These are phyloP conservation scores for Alternaria rosae DNA, from an alignment of 2,329 filamentous ascomycete species.

Conservation along the genomic window DNA sequence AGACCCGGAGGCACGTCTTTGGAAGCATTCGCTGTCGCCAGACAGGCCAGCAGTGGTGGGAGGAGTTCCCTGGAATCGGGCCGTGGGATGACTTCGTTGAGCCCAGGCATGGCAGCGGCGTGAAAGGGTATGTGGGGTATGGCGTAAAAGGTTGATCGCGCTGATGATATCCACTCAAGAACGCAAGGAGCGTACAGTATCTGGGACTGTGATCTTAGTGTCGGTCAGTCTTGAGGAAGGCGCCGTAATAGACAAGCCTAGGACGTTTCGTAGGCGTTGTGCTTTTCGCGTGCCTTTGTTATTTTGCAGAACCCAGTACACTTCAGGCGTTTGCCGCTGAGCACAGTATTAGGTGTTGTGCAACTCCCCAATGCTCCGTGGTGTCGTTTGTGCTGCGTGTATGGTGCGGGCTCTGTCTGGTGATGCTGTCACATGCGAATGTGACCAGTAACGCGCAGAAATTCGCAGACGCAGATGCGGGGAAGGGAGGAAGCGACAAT, in stretches of 20 bases:
- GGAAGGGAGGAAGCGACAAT: conserved; percentile 4
- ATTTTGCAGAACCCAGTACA: not conserved
- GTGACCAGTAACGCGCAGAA: conserved; percentile 24
- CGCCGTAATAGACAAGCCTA: not conserved
- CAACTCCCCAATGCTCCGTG: not conserved
- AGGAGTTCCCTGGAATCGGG: conserved; percentile 65
- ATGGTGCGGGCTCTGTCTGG: conserved; percentile 14
- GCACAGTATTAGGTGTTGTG: not conserved
- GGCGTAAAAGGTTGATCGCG: not conserved
- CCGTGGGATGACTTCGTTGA: conserved; percentile 58
- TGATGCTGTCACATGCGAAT: conserved; percentile 43
- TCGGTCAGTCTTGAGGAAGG: not conserved
- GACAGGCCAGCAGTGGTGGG: conserved; percentile 68
- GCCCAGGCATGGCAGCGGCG: conserved; percentile 53
- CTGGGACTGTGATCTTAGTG: not conserved
- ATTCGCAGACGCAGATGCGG: conserved; percentile 13
- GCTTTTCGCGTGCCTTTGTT: conserved; percentile 5
- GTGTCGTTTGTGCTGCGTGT: conserved; percentile 1
- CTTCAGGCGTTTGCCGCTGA: not conserved
- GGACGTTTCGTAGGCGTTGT: not conserved
- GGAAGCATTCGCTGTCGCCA: conserved; percentile 67
- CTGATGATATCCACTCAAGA: not conserved
- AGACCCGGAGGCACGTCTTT: conserved; percentile 66
- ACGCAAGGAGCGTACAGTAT: not conserved
- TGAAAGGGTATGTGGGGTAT: not conserved